Evolutionary conservation across 495 filamentous ascomycete genomes (phyloP).

Genomic region (Evansstolkia leycettana): DNA sequence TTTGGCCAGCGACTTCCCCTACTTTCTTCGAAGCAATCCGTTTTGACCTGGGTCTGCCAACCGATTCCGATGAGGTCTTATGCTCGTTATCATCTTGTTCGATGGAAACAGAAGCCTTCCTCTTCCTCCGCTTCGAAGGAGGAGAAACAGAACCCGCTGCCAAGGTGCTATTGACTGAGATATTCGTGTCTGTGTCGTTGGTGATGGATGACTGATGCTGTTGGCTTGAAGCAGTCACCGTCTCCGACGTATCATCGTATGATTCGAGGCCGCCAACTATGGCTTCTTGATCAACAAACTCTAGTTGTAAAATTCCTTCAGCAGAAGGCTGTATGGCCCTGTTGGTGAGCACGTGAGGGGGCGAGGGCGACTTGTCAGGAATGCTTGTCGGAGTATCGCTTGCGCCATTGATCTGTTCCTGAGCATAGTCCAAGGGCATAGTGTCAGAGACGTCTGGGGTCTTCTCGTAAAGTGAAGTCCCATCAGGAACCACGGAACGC

Average conservation of each 20-base stretch:
- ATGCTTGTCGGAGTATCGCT: background rate
- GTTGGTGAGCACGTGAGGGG: background rate
- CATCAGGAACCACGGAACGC: too few relatives aligned
- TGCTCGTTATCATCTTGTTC: slow-evolving; percentile 9
- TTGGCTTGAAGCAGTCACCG: background rate
- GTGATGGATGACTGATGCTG: background rate
- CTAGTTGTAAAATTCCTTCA: background rate
- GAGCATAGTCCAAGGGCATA: too few relatives aligned
- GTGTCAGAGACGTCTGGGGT: too few relatives aligned
- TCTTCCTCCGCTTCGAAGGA: slow-evolving; percentile 19
- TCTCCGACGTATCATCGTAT: background rate
- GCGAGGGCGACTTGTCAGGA: background rate
- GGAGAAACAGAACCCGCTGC: background rate
- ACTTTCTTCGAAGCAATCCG: slow-evolving; percentile 15
- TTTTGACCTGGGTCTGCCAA: slow-evolving; percentile 14
- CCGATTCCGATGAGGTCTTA: background rate
- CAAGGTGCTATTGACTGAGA: background rate
- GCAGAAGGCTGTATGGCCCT: background rate
- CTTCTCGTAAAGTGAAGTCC: too few relatives aligned
- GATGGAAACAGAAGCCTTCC: slow-evolving; percentile 21
- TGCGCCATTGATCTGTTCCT: too few relatives aligned
- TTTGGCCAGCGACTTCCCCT: slow-evolving; percentile 3
- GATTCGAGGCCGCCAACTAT: background rate
- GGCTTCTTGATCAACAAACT: too few relatives aligned
- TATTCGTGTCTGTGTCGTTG: background rate